Conservation (phyloP, 2,329 filamentous ascomycete genomes). For the Paraphoma chrysanthemicola region DNA sequence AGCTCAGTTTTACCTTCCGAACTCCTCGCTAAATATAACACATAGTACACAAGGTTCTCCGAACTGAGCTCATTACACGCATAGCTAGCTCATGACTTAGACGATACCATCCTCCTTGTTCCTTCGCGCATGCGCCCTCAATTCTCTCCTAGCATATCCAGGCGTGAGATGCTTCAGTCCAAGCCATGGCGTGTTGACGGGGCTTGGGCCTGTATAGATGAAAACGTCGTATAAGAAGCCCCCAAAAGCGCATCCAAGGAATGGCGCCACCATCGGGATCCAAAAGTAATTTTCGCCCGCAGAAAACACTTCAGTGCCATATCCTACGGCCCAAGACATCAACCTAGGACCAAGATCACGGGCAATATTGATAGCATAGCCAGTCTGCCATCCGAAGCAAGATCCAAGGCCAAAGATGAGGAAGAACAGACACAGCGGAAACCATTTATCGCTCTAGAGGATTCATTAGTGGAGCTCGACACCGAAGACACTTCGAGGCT, state of each 20-base stretch:
- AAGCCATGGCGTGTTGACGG: constrained; percentile 71
- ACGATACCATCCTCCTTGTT: constrained; percentile 40
- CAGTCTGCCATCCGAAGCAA: constrained; percentile 78
- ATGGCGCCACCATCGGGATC: constrained; percentile 77
- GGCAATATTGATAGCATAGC: constrained; percentile 77
- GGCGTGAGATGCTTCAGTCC: constrained; percentile 63
- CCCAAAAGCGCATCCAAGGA: constrained; percentile 59
- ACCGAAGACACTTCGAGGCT: not conserved
- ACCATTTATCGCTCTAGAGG: constrained; percentile 41
- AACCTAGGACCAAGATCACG: constrained; percentile 75
- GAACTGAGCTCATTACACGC: not conserved
- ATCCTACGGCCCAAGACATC: constrained; percentile 71
- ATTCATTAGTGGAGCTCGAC: not conserved
- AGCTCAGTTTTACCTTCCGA: not conserved
- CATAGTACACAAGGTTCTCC: not conserved
- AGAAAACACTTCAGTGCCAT: constrained; percentile 71
- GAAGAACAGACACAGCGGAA: constrained; percentile 70
- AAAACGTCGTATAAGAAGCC: constrained; percentile 43
- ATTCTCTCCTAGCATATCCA: constrained; percentile 24
- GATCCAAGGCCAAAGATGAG: constrained; percentile 76
- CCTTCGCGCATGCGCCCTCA: constrained; percentile 28
- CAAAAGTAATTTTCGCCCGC: constrained; percentile 76
- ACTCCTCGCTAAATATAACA: not conserved
- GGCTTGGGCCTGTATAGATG: constrained; percentile 73
- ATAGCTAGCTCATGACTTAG: not conserved